Evolutionary conservation across 176 grass and related monocot genomes (phyloP).

Genomic region (Coix lacrymajobi): DNA sequence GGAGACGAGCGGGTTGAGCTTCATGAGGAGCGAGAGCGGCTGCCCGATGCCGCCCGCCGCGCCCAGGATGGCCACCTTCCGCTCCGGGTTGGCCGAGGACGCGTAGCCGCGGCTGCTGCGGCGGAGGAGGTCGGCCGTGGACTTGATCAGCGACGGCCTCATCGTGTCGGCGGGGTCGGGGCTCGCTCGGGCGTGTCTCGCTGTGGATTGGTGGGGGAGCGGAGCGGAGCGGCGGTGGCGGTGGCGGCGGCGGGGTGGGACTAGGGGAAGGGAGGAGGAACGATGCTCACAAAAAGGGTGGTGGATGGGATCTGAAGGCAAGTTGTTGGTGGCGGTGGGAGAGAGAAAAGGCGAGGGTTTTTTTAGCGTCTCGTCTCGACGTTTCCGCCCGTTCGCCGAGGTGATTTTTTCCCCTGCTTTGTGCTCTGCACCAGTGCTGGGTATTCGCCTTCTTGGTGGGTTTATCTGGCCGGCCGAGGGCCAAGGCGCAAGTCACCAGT

Average conservation of each 20-base stretch:
- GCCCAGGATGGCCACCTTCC: constrained; percentile 67
- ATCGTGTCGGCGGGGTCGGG: background rate
- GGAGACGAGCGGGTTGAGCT: constrained; percentile 68
- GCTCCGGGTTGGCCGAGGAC: constrained; percentile 18
- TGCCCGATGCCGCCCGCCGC: constrained; percentile 73
- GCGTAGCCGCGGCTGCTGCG: constrained; percentile 20
- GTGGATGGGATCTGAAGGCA: constrained; percentile 26
- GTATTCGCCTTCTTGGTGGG: background rate
- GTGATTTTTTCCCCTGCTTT: background rate
- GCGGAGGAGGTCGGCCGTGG: constrained; percentile 35
- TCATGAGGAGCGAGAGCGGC: constrained; percentile 64
- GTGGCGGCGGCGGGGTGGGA: background rate
- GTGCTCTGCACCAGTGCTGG: too few species aligned
- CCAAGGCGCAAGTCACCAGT: background rate
- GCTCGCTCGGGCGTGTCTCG: background rate
- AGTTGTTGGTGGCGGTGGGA: background rate
- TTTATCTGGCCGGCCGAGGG: constrained; percentile 4
- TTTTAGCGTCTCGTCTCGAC: constrained; percentile 11
- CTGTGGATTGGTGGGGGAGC: background rate
- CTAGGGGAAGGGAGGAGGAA: background rate
- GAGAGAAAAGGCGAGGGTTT: background rate
- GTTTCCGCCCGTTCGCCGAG: constrained; percentile 17
- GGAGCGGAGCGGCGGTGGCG: background rate
- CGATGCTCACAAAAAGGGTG: background rate
- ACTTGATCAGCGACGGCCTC: constrained; percentile 43